These are phyloP conservation scores for Chlorella ohadii DNA, from an alignment of 139 green algal genomes.

Conservation along the genomic window DNA sequence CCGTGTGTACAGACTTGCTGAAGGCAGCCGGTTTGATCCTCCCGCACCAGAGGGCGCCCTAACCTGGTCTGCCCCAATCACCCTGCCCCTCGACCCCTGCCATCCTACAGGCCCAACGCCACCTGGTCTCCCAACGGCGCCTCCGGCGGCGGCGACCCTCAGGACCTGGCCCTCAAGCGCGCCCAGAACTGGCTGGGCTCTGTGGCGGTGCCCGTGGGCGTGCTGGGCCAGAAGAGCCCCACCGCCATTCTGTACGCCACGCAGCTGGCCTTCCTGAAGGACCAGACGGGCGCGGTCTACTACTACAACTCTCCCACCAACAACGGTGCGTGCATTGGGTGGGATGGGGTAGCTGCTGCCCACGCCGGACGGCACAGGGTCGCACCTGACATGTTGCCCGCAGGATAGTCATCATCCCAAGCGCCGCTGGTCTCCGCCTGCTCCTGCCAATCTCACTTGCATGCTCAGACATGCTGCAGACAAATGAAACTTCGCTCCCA, in stretches of 20 bases:
- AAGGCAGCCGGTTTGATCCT: no score
- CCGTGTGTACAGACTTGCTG: no score
- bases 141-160: not conserved
- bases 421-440: no score
- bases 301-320: not conserved
- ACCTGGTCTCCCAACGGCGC: not conserved
- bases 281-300: not conserved
- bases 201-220: not conserved
- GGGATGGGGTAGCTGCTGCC: no score
- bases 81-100: not conserved
- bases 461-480: no score
- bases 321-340: not conserved
- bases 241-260: not conserved
- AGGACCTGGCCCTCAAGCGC: conserved; percentile 5
- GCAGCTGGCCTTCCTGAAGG: not conserved
- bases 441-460: no score
- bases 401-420: no score
- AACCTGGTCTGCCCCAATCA: no score
- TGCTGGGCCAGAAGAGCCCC: not conserved
- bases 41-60: no score
- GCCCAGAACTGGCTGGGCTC: conserved; percentile 1
- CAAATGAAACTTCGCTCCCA: no score
- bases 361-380: no score
- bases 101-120: not conserved
- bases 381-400: no score